These are phyloP conservation scores for Speleostelium caveatum DNA, from an alignment of 78 protist genomes.

Conservation along the genomic window DNA sequence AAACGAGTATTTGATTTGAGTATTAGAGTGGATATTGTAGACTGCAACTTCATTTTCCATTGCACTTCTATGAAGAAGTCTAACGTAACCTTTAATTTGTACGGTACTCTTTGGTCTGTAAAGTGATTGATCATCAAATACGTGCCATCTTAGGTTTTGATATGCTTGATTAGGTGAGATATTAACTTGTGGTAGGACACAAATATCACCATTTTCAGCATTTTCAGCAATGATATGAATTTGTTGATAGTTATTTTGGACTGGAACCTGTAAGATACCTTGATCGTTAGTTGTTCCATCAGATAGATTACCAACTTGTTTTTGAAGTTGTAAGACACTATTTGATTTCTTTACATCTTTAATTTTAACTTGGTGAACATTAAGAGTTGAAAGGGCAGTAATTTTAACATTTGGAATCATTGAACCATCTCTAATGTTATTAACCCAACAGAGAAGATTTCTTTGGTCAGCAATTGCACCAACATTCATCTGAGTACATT, in stretches of 20 bases:
- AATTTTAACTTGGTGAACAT: conserved; percentile 29
- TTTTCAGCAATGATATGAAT: conserved; percentile 61
- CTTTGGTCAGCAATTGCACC: conserved; percentile 58
- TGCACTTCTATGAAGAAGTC: conserved; percentile 25
- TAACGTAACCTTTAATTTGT: conserved; percentile 66
- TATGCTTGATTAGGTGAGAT: conserved; percentile 3
- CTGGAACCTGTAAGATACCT: conserved; percentile 40
- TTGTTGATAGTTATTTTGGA: conserved; percentile 17
- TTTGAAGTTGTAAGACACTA: conserved; percentile 12
- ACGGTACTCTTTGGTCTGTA: conserved; percentile 68
- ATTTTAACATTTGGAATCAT: conserved; percentile 34
- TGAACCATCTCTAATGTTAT: neutral
- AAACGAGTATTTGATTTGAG: neutral
- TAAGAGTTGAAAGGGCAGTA: conserved; percentile 21
- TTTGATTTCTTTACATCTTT: conserved; percentile 42
- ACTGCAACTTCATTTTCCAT: conserved; percentile 21
- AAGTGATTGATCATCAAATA: conserved; percentile 72
- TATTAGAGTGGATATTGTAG: neutral
- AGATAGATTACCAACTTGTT: conserved; percentile 44
- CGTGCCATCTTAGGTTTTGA: conserved; percentile 37
- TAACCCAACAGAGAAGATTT: conserved; percentile 25
- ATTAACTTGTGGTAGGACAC: conserved; percentile 20
- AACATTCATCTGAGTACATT: conserved; percentile 26
- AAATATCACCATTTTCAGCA: neutral
- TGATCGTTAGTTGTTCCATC: conserved; percentile 53